Percentiles rank a stretch among this genome's conserved stretches.
Conservation (phyloP, 148 eudicot genomes). For the Vaccinium darrowii region DNA sequence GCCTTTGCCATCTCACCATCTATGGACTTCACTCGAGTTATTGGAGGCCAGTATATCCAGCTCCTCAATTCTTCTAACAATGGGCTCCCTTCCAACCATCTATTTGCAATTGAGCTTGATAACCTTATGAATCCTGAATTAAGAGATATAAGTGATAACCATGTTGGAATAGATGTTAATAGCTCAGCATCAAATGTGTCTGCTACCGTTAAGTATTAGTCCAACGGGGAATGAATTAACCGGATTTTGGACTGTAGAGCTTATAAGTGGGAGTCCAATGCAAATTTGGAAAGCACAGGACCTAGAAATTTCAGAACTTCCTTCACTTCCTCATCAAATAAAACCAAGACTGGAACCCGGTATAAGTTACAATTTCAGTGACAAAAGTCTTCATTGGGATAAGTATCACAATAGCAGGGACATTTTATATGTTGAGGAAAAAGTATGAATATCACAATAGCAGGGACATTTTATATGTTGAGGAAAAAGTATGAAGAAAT, state of each 20-base stretch:
- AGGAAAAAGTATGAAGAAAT: no score
- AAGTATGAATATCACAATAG: no score
- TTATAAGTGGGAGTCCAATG: background rate
- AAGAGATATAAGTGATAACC: background rate
- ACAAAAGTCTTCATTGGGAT: constrained; percentile 1
- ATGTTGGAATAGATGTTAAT: constrained; percentile 28
- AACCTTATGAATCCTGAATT: constrained; percentile 27
- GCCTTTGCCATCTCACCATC: constrained; percentile 27
- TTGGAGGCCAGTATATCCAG: constrained; percentile 14
- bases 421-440: no score
- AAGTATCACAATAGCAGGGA: background rate
- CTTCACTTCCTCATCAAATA: background rate
- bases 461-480: no score
- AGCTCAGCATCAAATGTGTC: constrained; percentile 32
- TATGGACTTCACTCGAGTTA: constrained; percentile 13
- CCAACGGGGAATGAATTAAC: background rate
- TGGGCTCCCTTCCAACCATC: constrained; percentile 18
- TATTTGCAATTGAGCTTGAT: constrained; percentile 32
- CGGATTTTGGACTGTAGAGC: background rate
- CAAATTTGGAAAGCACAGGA: background rate
- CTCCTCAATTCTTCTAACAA: constrained; percentile 20
- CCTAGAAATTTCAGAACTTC: constrained; percentile 15
- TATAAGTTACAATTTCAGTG: background rate
- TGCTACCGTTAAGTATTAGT: constrained; percentile 35
- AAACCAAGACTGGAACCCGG: background rate